Evolutionary conservation across 106 monocot genomes (phyloP), one percentile per base, ranked within the genome.

Genomic region (Allium cepa): DNA sequence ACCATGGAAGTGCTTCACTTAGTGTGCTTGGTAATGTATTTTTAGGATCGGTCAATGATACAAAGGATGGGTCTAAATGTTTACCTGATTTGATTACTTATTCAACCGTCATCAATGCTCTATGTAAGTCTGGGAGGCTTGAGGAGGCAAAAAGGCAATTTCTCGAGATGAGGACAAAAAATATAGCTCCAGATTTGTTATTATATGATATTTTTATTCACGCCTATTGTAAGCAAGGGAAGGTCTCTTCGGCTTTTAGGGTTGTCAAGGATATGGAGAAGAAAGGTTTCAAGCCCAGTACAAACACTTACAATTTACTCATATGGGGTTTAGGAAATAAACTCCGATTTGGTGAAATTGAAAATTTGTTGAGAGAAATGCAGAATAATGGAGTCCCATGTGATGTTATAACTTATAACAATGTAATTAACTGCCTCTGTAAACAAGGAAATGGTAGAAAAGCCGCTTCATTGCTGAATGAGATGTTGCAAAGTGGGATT

Each of bases 191-290:
- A 16, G 97, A 97, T 81, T 68, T 72, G 17, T 56, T 89, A 18
- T 64, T 85, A 45, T 97, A 90, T 70, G 84, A 97, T 51, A 87
- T 74, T 49, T 92, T 97, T 70, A 67, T 97, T 52, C 73, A 79
- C 73, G 82, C 82, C 15, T 97, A 65, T 66, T 89, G 92, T 63
- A 87, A 80, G 64, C 82, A 85, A 46, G 97, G 92, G 18, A 97
- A 92, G 78, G 70, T 84, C 7, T 74, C 80, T 4, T 79, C 84
- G 26, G 97, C 92, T 68, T 72, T 85, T 71, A 92, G 75, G 76
- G 92, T 97, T 61, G 62, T 97, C 15, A 86, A 80, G 70, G 97
- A 97, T 66, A 97, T 97, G 97, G 87, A 87, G 72, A 92, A 77
- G 73, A 88, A 79, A 56, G 86, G 86, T 26, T 82, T 68, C 50